Evolutionary conservation across 257 asterid species (phyloP).

Genomic region (Solanum paucissectum): DNA sequence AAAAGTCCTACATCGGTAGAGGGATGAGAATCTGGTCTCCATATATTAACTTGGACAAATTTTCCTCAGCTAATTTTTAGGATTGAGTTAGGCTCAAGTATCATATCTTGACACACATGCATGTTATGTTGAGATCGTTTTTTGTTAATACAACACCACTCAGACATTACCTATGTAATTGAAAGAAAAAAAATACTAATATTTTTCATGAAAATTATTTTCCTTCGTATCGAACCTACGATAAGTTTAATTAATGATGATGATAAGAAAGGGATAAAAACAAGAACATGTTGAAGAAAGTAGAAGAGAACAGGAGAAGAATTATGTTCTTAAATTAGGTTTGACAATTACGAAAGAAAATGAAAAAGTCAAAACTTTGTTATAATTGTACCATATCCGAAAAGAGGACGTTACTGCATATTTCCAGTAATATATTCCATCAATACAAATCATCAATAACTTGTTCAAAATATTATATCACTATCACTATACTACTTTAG

Average conservation of each 20-base stretch:
- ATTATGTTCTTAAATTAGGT: background rate
- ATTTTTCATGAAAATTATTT: background rate
- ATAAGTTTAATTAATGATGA: background rate
- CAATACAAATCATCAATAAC: background rate
- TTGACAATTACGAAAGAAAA: background rate
- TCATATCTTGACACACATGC: no score
- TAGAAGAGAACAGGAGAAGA: background rate
- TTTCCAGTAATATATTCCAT: background rate
- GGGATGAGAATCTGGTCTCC: no score
- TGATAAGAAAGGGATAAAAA: background rate
- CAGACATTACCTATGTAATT: background rate
- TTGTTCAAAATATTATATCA: background rate
- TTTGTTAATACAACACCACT: background rate
- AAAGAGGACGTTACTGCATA: background rate
- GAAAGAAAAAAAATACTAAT: background rate
- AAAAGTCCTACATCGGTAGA: no score
- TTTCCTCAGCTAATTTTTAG: rapidly evolving
- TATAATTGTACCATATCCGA: background rate
- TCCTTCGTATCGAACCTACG: background rate
- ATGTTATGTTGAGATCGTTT: background rate
- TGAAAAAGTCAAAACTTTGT: background rate
- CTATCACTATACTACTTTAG: background rate
- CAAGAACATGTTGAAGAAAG: background rate
- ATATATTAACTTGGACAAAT: no score
- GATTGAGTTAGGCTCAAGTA: no score